These are phyloP conservation scores for Rhizoclosmatium sp. DNA, from an alignment of 192 early-diverging fungal species.

Conservation along the genomic window DNA sequence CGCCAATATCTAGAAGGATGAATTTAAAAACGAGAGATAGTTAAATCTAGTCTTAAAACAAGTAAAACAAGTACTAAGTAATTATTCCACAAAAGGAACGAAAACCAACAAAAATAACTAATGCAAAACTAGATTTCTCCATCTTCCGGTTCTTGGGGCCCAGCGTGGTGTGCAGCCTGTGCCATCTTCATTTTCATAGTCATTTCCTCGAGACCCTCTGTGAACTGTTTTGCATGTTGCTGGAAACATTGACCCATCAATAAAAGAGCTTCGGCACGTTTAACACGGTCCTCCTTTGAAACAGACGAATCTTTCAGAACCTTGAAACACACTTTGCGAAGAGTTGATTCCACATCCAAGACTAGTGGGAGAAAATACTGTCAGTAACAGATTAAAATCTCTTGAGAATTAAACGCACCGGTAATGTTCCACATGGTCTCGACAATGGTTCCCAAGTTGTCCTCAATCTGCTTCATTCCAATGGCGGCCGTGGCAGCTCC, in stretches of 20 bases:
- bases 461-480: slow-evolving; percentile 32
- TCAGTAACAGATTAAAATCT: not conserved
- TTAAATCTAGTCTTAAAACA: not conserved
- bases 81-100: not conserved
- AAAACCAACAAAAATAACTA: slow-evolving; percentile 8
- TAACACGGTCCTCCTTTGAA: slow-evolving; percentile 27
- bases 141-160: slow-evolving; percentile 41
- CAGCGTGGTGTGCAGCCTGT: slow-evolving; percentile 10
- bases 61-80: not conserved
- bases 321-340: slow-evolving; percentile 46
- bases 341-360: slow-evolving; percentile 43
- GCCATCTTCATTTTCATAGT: slow-evolving; percentile 30
- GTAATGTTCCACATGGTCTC: slow-evolving; percentile 50
- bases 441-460: slow-evolving; percentile 37
- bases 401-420: not conserved
- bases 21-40: not conserved
- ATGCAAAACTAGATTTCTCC: slow-evolving; percentile 16
- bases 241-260: slow-evolving; percentile 43
- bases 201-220: slow-evolving; percentile 25
- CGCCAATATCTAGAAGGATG: not conserved
- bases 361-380: slow-evolving; percentile 10
- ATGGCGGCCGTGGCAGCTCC: slow-evolving; percentile 29
- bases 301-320: slow-evolving; percentile 48
- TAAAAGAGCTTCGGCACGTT: slow-evolving; percentile 38
- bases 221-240: slow-evolving; percentile 4